Conservation (phyloP, 2,329 filamentous ascomycete genomes). For the Thyridium curvatum region DNA sequence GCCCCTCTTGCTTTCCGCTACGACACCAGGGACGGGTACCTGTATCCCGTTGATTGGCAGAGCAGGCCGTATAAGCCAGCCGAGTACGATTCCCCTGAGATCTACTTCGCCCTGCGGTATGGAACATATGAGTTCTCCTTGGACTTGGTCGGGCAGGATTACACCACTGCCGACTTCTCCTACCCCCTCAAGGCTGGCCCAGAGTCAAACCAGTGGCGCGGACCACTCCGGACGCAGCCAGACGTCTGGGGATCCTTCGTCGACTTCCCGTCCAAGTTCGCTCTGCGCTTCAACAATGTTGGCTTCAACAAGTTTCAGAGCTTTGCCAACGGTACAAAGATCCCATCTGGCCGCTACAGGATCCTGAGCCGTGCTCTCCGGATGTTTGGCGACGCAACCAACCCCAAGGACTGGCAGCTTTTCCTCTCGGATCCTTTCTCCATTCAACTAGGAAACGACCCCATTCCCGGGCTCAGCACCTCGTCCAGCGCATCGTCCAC, state of each 20-base stretch:
- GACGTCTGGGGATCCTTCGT: not conserved
- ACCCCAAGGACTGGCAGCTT: constrained; percentile 12
- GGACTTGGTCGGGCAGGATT: constrained; percentile 11
- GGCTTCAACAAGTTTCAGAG: constrained; percentile 1
- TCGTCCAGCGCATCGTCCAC: too few relatives aligned
- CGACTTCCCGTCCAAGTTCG: constrained; percentile 3
- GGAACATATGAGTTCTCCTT: constrained; percentile 13
- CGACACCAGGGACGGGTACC: constrained; percentile 5
- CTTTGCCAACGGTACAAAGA: constrained; percentile 6
- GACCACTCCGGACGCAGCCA: constrained; percentile 5
- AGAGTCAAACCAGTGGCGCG: constrained; percentile 7
- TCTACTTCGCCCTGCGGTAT: constrained; percentile 12
- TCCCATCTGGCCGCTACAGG: constrained; percentile 11
- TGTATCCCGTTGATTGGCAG: constrained; percentile 11
- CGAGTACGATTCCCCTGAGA: constrained; percentile 9
- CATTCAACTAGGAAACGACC: constrained; percentile 9
- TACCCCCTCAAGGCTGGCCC: constrained; percentile 8
- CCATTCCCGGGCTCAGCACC: constrained; percentile 2
- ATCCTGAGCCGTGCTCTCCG: constrained; percentile 10
- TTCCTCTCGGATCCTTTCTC: constrained; percentile 5
- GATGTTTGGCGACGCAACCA: constrained; percentile 11
- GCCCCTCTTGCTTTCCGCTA: constrained; percentile 9
- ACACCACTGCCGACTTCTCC: constrained; percentile 6
- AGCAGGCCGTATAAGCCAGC: constrained; percentile 7
- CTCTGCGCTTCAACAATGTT: constrained; percentile 7